Percentiles rank a stretch among this genome's conserved stretches.
Evolutionary conservation across 164 flowering plant species (phyloP).

Genomic region (grape (Vitis vinifera)): DNA sequence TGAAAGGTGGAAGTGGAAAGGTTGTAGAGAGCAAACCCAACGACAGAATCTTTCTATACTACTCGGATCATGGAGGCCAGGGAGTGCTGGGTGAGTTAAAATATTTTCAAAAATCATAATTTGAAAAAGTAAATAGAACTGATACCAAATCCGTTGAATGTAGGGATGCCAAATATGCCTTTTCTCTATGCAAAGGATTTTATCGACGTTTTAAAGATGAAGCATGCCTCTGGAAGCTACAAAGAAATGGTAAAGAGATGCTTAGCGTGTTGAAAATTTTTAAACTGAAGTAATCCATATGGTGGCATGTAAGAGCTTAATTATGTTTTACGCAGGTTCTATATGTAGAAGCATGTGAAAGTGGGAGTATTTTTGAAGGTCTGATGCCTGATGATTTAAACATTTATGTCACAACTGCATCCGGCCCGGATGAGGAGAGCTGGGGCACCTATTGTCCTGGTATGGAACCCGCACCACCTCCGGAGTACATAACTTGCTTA

Average conservation of each 20-base stretch:
- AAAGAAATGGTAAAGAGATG: conserved; percentile 73
- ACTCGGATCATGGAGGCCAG: conserved; percentile 96
- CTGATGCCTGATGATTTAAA: conserved; percentile 60
- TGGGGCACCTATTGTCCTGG: conserved; percentile 85
- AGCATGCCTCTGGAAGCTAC: conserved; percentile 64
- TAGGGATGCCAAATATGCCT: conserved; percentile 88
- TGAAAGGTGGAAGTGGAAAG: conserved; percentile 90
- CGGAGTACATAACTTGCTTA: conserved; percentile 66
- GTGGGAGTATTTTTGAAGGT: conserved; percentile 80
- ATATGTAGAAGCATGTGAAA: conserved; percentile 79
- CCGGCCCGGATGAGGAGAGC: conserved; percentile 77
- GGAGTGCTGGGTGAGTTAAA: conserved; percentile 80
- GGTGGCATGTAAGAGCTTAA: neutral
- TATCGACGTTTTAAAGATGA: conserved; percentile 78
- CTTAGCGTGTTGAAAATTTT: neutral
- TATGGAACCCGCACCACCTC: conserved; percentile 61
- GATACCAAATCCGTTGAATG: neutral
- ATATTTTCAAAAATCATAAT: too few relatives aligned
- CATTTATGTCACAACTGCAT: conserved; percentile 71
- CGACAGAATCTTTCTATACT: conserved; percentile 81
- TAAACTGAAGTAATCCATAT: neutral
- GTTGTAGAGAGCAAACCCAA: conserved; percentile 72
- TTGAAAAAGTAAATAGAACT: too few relatives aligned
- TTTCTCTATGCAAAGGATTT: conserved; percentile 73
- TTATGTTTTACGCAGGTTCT: conserved; percentile 38